phyloP scores from a whole-genome alignment of 73 alveolate species.

The Stentor coeruleus region DNA sequence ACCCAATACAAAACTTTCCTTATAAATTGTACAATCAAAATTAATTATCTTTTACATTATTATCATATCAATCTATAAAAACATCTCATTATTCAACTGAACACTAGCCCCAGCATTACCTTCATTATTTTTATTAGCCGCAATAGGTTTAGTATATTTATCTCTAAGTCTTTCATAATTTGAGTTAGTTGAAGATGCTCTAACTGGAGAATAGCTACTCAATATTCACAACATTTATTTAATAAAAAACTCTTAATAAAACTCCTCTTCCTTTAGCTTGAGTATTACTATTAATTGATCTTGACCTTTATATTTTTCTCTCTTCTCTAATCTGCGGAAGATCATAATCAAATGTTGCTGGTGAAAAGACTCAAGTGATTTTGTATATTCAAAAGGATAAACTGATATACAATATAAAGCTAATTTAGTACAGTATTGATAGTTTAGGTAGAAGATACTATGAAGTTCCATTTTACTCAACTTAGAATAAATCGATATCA shows the following conservation, averaged over 20 bases:
- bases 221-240: no score
- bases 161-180: background rate
- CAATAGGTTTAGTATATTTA: background rate
- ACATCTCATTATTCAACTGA: background rate
- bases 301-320: background rate
- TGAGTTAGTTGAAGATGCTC: background rate
- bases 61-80: conserved; percentile 5
- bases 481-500: background rate
- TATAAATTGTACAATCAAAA: no score
- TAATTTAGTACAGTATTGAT: background rate
- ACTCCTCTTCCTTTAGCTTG: background rate
- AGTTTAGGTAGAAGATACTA: no score
- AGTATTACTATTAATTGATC: background rate
- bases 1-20: no score
- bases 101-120: background rate
- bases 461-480: conserved; percentile 1
- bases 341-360: background rate
- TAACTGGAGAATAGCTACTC: no score
- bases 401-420: background rate
- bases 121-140: background rate
- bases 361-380: background rate
- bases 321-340: background rate
- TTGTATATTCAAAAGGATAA: background rate
- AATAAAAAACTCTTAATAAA: no score
- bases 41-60: no score